Percentiles rank a stretch among this genome's conserved stretches.
phyloP scores from a whole-genome alignment of 2,329 filamentous ascomycete species.

The Exserohilum rostratum region DNA sequence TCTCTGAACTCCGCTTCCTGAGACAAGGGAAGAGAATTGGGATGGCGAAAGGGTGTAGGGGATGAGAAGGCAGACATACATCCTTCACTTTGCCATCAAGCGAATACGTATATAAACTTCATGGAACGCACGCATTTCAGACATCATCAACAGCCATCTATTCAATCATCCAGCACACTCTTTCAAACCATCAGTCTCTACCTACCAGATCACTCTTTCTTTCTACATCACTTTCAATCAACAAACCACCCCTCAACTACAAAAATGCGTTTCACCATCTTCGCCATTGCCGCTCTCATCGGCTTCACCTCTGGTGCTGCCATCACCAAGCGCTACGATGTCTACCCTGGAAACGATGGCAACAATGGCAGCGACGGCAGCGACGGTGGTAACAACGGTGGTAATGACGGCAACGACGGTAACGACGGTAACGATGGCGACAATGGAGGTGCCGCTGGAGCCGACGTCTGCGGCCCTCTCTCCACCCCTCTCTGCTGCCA shows the following conservation, averaged over 20 bases:
- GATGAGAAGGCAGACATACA: no score
- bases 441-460: neutral
- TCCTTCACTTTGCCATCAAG: no score
- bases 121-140: no score
- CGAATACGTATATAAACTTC: no score
- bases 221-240: neutral
- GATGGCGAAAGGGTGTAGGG: no score
- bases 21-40: no score
- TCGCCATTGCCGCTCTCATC: constrained; percentile 18
- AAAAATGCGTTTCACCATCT: constrained; percentile 19
- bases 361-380: neutral
- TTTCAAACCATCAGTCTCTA: neutral
- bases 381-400: neutral
- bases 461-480: constrained; percentile 21
- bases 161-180: neutral
- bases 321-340: constrained; percentile 7
- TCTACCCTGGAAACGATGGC: neutral
- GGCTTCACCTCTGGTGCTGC: constrained; percentile 19
- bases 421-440: neutral
- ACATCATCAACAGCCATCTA: neutral
- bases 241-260: neutral
- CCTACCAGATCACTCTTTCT: neutral
- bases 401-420: neutral
- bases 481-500: constrained; percentile 27
- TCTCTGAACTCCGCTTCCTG: no score